Evolutionary conservation across 2,329 filamentous ascomycete genomes (phyloP).

Genomic region (Paraphoma chrysanthemicola): DNA sequence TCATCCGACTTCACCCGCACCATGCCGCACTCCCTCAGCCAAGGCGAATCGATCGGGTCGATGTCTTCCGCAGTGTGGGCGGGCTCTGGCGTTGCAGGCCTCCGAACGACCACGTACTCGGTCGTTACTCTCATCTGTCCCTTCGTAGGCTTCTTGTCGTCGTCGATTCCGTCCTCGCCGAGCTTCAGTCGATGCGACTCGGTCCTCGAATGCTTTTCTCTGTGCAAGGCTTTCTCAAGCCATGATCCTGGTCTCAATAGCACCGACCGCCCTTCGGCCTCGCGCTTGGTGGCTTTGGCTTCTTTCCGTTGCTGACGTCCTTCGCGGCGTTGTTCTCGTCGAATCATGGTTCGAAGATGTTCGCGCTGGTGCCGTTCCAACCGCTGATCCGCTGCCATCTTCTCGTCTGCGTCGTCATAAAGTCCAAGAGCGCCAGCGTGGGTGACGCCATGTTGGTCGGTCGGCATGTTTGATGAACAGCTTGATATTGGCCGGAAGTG

Average conservation of each 20-base stretch:
- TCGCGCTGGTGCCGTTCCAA: slow-evolving; percentile 6
- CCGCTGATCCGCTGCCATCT: background rate
- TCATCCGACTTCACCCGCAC: slow-evolving; percentile 15
- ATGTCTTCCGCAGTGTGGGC: slow-evolving; percentile 8
- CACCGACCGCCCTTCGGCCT: background rate
- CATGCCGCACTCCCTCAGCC: slow-evolving; percentile 21
- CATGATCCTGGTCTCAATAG: background rate
- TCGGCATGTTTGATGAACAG: slow-evolving; percentile 4
- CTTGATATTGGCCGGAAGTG: no score
- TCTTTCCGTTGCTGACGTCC: slow-evolving; percentile 1
- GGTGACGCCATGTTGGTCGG: slow-evolving; percentile 6
- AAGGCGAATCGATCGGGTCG: slow-evolving; percentile 10
- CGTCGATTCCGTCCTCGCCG: background rate
- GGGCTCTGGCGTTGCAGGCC: slow-evolving; percentile 2
- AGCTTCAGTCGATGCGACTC: background rate
- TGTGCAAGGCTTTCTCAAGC: background rate
- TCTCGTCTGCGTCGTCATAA: slow-evolving; percentile 25
- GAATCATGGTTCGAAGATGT: slow-evolving; percentile 1
- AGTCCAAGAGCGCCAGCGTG: slow-evolving; percentile 25
- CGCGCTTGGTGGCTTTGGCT: background rate
- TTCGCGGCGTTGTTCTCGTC: slow-evolving; percentile 1
- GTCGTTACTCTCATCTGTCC: background rate
- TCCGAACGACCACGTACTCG: slow-evolving; percentile 3
- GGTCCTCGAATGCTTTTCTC: background rate
- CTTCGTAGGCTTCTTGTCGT: background rate